These are phyloP conservation scores for Dactylellina cionopaga DNA, from an alignment of 2,329 filamentous ascomycete genomes.

Conservation along the genomic window DNA sequence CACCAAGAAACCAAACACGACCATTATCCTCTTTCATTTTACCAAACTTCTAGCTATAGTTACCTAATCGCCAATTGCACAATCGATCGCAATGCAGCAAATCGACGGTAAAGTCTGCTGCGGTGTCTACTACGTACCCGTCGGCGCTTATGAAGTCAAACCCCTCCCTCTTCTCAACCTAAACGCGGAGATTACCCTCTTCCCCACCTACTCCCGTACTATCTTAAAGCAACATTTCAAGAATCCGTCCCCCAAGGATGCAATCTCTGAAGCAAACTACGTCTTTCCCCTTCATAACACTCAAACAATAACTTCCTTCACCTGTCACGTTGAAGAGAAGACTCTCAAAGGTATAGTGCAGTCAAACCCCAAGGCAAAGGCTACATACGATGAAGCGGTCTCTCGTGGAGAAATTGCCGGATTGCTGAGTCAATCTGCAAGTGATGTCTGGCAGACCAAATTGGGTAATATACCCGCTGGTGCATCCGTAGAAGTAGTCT, in stretches of 20 bases:
- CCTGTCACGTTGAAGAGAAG: conserved; percentile 69
- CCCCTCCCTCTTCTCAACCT: conserved; percentile 46
- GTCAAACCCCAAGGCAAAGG: conserved; percentile 71
- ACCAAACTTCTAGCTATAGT: too few species aligned
- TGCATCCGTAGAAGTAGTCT: conserved; percentile 66
- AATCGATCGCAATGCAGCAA: too few species aligned
- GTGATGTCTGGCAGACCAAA: conserved; percentile 75
- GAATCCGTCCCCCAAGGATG: conserved; percentile 65
- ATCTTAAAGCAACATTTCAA: conserved; percentile 69
- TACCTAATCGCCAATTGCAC: too few species aligned
- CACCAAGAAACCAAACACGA: too few species aligned
- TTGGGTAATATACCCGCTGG: conserved; percentile 74
- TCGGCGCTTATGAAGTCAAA: not conserved
- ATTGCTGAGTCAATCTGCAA: conserved; percentile 71
- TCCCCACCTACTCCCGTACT: conserved; percentile 60
- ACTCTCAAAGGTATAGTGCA: conserved; percentile 74
- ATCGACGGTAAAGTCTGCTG: too few species aligned
- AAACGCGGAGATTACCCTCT: conserved; percentile 41
- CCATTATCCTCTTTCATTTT: too few species aligned
- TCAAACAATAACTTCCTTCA: conserved; percentile 74
- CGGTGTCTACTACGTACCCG: conserved; percentile 40
- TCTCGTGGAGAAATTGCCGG: conserved; percentile 71
- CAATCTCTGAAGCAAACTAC: conserved; percentile 70
- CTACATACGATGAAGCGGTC: conserved; percentile 70
- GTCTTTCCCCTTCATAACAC: conserved; percentile 78